Evolutionary conservation across 257 asterid genomes (phyloP).

Genomic region (Solanum arcanum): DNA sequence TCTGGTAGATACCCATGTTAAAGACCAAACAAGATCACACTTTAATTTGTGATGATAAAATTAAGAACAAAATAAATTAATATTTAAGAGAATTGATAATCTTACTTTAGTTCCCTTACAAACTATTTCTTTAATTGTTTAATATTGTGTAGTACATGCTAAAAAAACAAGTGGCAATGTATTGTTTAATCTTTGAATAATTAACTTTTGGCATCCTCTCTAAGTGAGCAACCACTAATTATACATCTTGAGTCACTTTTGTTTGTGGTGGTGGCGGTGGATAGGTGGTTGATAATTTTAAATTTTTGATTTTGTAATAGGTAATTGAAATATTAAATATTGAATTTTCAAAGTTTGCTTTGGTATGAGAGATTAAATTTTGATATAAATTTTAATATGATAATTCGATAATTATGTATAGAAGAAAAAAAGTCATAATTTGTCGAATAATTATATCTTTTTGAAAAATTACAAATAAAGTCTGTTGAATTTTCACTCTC

Average conservation of each 20-base stretch:
- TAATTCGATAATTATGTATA: not conserved
- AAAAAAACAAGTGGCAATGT: not conserved
- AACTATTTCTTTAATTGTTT: not conserved
- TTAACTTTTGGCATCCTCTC: not conserved
- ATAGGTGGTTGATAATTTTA: not conserved
- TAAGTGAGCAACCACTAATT: not conserved
- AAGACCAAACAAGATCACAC: no score
- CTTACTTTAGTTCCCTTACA: not conserved
- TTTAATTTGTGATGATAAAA: no score
- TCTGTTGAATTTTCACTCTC: not conserved
- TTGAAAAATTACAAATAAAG: not conserved
- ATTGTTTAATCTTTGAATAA: not conserved
- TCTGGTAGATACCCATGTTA: no score
- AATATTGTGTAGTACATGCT: not conserved
- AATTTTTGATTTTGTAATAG: not conserved
- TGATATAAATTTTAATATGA: no score
- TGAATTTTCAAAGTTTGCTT: not conserved
- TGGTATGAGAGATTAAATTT: not conserved
- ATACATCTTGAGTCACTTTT: not conserved
- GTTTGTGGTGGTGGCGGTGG: no score
- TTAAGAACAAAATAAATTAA: no score
- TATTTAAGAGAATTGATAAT: not conserved
- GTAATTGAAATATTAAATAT: not conserved
- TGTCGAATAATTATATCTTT: not conserved
- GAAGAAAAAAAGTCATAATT: not conserved